Conservation (phyloP, 768 basidiomycete genomes). For the Boletus sp. region DNA sequence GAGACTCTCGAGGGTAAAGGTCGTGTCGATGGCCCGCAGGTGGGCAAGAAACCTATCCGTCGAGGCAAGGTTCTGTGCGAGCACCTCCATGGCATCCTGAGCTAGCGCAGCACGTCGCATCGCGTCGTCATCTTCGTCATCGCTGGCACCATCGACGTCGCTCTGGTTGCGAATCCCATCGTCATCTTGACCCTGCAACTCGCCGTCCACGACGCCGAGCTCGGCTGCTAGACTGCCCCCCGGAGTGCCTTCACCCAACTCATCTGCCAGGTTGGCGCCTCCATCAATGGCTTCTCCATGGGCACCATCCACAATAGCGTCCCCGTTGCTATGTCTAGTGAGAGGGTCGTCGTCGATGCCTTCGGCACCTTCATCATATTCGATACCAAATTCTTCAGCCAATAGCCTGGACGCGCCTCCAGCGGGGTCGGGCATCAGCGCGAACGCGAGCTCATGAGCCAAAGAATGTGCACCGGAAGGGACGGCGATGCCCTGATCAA, state of each 20-base stretch:
- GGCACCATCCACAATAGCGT: slow-evolving; percentile 27
- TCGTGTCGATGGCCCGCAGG: slow-evolving; percentile 63
- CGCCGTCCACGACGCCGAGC: slow-evolving; percentile 21
- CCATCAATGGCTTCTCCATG: slow-evolving; percentile 28
- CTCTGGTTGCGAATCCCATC: slow-evolving; percentile 11
- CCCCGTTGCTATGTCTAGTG: slow-evolving; percentile 26
- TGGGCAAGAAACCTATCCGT: slow-evolving; percentile 76
- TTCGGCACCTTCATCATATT: slow-evolving; percentile 84
- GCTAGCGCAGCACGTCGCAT: slow-evolving; percentile 21
- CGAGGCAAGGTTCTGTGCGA: slow-evolving; percentile 69
- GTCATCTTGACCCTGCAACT: slow-evolving; percentile 10
- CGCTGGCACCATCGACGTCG: slow-evolving; percentile 11
- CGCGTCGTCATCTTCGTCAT: slow-evolving; percentile 31
- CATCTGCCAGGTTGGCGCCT: slow-evolving; percentile 42
- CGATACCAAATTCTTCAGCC: slow-evolving; percentile 86
- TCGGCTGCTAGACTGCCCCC: slow-evolving; percentile 24
- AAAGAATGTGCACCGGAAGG: slow-evolving; percentile 53
- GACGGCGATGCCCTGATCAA: slow-evolving; percentile 30
- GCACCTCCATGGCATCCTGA: slow-evolving; percentile 66
- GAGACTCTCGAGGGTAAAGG: slow-evolving; percentile 54
- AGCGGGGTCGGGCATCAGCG: slow-evolving; percentile 84
- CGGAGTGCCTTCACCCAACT: slow-evolving; percentile 29
- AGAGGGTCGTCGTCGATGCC: slow-evolving; percentile 51
- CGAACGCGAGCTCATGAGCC: slow-evolving; percentile 83
- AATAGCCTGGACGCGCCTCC: slow-evolving; percentile 66